Evolutionary conservation across 495 filamentous ascomycete species (phyloP).

Genomic region (Penicillium egyptiacum): DNA sequence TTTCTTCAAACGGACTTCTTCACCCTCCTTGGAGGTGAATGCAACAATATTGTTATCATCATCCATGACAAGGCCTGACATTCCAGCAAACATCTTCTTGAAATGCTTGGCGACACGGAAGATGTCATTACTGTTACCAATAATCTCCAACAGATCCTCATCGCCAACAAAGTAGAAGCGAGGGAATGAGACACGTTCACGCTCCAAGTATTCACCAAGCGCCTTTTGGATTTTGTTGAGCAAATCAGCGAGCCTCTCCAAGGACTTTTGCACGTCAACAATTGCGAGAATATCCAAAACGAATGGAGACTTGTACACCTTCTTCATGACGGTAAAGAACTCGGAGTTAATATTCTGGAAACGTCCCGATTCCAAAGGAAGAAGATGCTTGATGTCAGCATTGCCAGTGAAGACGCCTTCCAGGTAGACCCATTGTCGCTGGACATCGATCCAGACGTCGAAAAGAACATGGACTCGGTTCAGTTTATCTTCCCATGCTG

Average conservation of each 20-base stretch:
- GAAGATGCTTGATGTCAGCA: conserved; percentile 96
- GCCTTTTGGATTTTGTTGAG: conserved; percentile 99
- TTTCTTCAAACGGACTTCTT: conserved; percentile 81
- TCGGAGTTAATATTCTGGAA: conserved; percentile 99
- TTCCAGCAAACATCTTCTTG: conserved; percentile 99
- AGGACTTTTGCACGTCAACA: conserved; percentile 87
- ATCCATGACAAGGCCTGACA: conserved; percentile 86
- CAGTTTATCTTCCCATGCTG: conserved; percentile 95
- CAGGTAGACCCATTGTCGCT: conserved; percentile 98
- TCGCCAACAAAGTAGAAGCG: conserved; percentile 99
- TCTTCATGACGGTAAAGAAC: conserved; percentile 97
- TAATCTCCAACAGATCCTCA: conserved; percentile 98
- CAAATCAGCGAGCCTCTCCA: conserved; percentile 90
- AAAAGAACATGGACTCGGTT: conserved; percentile 97
- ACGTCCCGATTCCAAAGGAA: conserved; percentile 90
- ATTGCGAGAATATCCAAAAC: conserved; percentile 95
- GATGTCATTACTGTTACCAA: conserved; percentile 97
- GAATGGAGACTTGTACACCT: conserved; percentile 91
- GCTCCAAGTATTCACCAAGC: conserved; percentile 96
- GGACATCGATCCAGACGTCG: conserved; percentile 99
- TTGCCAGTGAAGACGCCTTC: conserved; percentile 99
- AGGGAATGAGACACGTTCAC: conserved; percentile 94
- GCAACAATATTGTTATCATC: conserved; percentile 85
- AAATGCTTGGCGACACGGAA: conserved; percentile 95
- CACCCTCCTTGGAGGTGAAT: conserved; percentile 93